Conservation (phyloP, 345 rosid species). For the Arabidopsis suecica region DNA sequence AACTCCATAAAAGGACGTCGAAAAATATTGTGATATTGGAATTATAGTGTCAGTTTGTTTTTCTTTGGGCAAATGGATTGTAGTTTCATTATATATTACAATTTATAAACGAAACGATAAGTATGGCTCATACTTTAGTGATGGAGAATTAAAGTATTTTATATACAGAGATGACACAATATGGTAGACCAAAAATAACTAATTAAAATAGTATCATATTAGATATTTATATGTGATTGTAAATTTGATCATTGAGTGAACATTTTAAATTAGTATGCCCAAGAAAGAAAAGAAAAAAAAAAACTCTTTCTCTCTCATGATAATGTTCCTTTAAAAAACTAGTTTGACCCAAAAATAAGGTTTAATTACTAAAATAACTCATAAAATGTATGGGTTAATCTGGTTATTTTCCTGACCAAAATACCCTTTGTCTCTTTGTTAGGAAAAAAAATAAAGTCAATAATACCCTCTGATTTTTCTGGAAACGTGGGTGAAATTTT, state of each 20-base stretch:
- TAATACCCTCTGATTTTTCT: too few species aligned
- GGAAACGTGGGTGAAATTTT: too few species aligned
- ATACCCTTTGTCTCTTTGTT: too few species aligned
- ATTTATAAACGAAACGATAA: slow-evolving; percentile 25
- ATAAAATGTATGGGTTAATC: too few species aligned
- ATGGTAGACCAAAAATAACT: slow-evolving; percentile 40
- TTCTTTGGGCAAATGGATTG: too few species aligned
- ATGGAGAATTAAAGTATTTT: slow-evolving; percentile 25
- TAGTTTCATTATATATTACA: not conserved
- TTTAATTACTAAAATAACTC: too few species aligned
- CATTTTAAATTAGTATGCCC: slow-evolving; percentile 35
- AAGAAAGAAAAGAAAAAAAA: slow-evolving; percentile 21
- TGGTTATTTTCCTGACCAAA: too few species aligned
- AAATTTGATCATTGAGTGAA: slow-evolving; percentile 32
- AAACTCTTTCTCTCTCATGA: slow-evolving; percentile 38
- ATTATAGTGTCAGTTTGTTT: not conserved
- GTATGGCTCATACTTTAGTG: slow-evolving; percentile 32
- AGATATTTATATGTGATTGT: slow-evolving; percentile 19
- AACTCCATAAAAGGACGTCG: not conserved
- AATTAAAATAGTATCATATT: slow-evolving; percentile 15
- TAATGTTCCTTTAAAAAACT: slow-evolving; percentile 42
- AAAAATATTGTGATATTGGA: not conserved
- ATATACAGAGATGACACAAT: slow-evolving; percentile 39
- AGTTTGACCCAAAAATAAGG: too few species aligned
- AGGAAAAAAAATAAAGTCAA: too few species aligned